A percentile compares a stretch with the other conserved stretches of the same genome.
phyloP scores from a whole-genome alignment of 345 rosid genomes.

The Garcia nutans region DNA sequence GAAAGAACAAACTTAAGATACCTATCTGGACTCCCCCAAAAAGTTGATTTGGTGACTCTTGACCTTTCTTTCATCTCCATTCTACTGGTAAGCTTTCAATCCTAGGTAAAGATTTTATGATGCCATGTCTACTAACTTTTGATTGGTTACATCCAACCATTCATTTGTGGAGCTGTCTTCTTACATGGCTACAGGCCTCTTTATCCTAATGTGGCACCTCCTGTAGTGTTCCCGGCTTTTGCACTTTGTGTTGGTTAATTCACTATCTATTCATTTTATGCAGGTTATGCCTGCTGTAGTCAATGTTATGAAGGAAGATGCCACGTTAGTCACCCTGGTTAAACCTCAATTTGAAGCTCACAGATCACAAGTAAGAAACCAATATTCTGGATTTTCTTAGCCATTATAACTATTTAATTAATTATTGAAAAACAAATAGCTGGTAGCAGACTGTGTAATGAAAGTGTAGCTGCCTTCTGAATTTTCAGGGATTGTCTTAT shows the following conservation, averaged over 20 bases:
- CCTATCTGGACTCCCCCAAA: slow-evolving; percentile 75
- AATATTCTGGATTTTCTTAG: too few species aligned
- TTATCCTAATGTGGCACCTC: neutral
- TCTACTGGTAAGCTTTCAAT: slow-evolving; percentile 55
- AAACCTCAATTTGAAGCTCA: slow-evolving; percentile 98
- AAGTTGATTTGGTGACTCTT: slow-evolving; percentile 87
- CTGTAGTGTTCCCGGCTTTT: neutral
- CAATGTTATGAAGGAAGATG: slow-evolving; percentile 78
- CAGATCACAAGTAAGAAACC: slow-evolving; percentile 68
- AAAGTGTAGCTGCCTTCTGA: neutral
- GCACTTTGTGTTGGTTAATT: neutral
- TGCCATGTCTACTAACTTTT: slow-evolving; percentile 1
- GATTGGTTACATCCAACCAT: neutral
- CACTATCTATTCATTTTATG: neutral
- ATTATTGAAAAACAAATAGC: neutral
- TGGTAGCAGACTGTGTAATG: neutral
- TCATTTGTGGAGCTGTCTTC: neutral
- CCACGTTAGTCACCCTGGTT: slow-evolving; percentile 67
- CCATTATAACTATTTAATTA: slow-evolving; percentile 1
- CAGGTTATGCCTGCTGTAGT: slow-evolving; percentile 95
- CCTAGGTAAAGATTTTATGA: neutral
- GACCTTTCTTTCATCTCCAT: slow-evolving; percentile 96
- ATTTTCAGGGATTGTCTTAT: neutral
- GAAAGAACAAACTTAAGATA: slow-evolving; percentile 90
- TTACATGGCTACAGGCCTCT: neutral